Evolutionary conservation across 83 land plant genomes (phyloP), one percentile per base, ranked within the genome.

Genomic region (Picea abies): DNA sequence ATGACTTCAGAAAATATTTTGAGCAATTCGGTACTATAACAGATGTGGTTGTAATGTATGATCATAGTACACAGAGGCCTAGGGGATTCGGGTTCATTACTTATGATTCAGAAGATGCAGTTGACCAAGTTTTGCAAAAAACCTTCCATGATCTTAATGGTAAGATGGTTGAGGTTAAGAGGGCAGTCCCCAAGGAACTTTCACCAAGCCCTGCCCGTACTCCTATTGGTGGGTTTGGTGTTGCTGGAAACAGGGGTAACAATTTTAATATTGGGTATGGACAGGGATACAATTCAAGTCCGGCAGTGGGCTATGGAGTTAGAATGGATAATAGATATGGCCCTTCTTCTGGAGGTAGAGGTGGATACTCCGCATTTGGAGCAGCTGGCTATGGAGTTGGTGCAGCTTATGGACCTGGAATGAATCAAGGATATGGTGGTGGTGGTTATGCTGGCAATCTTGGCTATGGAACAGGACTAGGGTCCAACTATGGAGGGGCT

Each of bases 41-140:
- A 25, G 91, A 90, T 85, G 91, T 90, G 69, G 91, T 90, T 52
- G 91, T 90, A 76, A 90, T 90, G 91, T 90, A 90, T 63, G 91
- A 89, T 63, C 91, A 89, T 80, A 86, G 82, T 81, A 89, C 91
- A 32, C 91, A 86, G 84, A 70, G 91, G 85, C 90, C 90, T 56
- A 82, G 90, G 76, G 90, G 90, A 17, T 89, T 89, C 76, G 91
- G 89, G 15, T 89, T 89, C 66, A 89, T 89, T 17, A 86, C 90
- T 17, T 89, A 67, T 79, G 91, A 89, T 75, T 84, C 88, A n/a
- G 91, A 89, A 58, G 89, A 89, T 79, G 84, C 89, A 63, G 91
- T 89, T 19, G 91, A 89, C 60, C 84, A 81, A 19, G 91, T 84
- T 16, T 63, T 89, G 77, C 73, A 81, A 19, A 90, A 90, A 49